Percentiles rank a stretch among this genome's conserved stretches.
Conservation (phyloP, 1,139 yeast genomes). For the Suhomyces anneliseae region DNA sequence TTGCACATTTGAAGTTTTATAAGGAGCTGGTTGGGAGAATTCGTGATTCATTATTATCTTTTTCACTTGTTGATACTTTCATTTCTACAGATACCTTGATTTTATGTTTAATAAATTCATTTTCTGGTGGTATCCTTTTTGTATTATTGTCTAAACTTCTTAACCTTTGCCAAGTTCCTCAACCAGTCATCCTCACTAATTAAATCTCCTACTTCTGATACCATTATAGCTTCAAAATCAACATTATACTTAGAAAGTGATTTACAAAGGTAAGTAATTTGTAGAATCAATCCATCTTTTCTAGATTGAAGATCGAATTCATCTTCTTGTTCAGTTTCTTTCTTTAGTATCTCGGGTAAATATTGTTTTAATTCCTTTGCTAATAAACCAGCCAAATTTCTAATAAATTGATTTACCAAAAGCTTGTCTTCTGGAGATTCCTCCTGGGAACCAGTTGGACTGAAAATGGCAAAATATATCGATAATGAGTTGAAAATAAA, state of each 20-base stretch:
- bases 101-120: not conserved
- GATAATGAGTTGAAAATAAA: conserved; percentile 72
- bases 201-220: conserved; percentile 37
- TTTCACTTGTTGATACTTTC: not conserved
- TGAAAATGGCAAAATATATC: conserved; percentile 64
- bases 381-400: conserved; percentile 31
- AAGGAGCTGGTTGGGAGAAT: no score
- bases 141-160: conserved; percentile 27
- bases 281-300: conserved; percentile 65
- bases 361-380: conserved; percentile 28
- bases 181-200: conserved; percentile 39
- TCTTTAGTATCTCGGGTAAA: conserved; percentile 24
- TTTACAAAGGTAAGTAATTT: conserved; percentile 73
- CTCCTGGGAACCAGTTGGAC: conserved; percentile 16
- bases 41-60: conserved; percentile 8
- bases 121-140: not conserved
- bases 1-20: no score
- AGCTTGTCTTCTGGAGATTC: conserved; percentile 24
- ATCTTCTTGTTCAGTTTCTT: conserved; percentile 23
- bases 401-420: conserved; percentile 35
- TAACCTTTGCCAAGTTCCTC: conserved; percentile 37
- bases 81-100: not conserved
- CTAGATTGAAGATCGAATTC: conserved; percentile 41
- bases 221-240: conserved; percentile 56
- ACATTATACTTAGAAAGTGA: conserved; percentile 69